Evolutionary conservation across 2,329 filamentous ascomycete species (phyloP), one percentile per base, ranked within the genome.

Genomic region (Alternaria arborescens): DNA sequence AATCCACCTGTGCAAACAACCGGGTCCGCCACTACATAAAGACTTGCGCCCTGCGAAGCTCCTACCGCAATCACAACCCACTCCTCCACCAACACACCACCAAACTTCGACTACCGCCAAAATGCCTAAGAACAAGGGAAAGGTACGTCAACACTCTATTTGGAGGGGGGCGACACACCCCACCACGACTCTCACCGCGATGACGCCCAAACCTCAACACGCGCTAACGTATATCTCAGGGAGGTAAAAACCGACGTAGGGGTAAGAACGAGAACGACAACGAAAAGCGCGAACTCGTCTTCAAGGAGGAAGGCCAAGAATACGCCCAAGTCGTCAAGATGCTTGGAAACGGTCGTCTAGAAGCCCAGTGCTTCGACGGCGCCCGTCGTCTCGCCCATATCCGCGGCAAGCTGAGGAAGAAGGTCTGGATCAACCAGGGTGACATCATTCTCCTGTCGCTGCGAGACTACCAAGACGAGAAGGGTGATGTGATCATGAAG

Each of bases 71-170:
- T 48, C 44, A 57, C 51, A 36, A 51, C 59, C 53, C 41, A 34
- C 42, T 44, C 34, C 47, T 10, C 28, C 51, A 50, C 52, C 51
- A 60, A 54, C 40, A 52, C 58, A 52, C 43, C 61, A 52, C 42
- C 41, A 32, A n/a, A 41, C 54, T 63, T 38, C 59, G 48, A 58
- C 65, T 41, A 62, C 50, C 58, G 55, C 68, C 82, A 89, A 82
- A 65, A 97, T 97, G 94, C 94, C 94, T 78, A 97, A 97, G 92
- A 97, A 97, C 82, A 97, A 97, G 90, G 94, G 94, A 94, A 97
- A 97, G 85, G 93, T 97, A 86, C 79, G 74, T 71, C n/a, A 44
- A 61, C 16, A 24, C 18, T 16, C 36, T 34, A 30, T 42, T 32
- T 40, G 44, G 68, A 56, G 64, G 65, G 65, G 60, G 64, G 50